Conservation (phyloP, 1,139 yeast genomes). For the Suhomyces bokatorum region DNA sequence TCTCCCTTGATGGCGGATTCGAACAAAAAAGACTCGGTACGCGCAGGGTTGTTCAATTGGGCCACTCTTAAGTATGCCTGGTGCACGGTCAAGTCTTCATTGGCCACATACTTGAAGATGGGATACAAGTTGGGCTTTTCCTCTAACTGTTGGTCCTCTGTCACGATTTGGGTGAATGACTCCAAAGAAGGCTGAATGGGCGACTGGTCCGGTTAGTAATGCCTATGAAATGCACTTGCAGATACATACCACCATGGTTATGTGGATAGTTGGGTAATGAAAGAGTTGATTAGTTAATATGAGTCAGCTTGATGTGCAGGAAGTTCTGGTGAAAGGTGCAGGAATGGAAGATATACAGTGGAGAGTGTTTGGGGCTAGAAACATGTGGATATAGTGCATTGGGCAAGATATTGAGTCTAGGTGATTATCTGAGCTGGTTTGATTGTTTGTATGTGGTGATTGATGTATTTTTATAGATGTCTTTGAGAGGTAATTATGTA, state of each 20-base stretch:
- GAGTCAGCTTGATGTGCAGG: not conserved
- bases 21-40: conserved; percentile 73
- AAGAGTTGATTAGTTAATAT: no score
- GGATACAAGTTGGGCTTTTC: conserved; percentile 67
- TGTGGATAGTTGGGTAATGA: no score
- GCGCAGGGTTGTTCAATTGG: conserved; percentile 58
- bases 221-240: not conserved
- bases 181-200: conserved; percentile 64
- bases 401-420: no score
- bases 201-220: conserved; percentile 24
- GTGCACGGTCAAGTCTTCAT: conserved; percentile 83
- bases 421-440: no score
- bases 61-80: conserved; percentile 85
- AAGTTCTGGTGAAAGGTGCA: not conserved
- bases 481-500: no score
- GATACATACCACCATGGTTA: conserved; percentile 15
- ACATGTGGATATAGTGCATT: no score
- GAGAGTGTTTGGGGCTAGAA: no score
- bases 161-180: conserved; percentile 46
- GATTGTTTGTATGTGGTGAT: no score
- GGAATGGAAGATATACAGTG: not conserved
- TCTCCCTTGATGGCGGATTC: conserved; percentile 92
- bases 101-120: conserved; percentile 69
- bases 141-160: conserved; percentile 32
- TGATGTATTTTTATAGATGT: no score